Base-by-base conservation (phyloP, 2,329 filamentous ascomycete species). In the Paecilomyces fulvus region DNA sequence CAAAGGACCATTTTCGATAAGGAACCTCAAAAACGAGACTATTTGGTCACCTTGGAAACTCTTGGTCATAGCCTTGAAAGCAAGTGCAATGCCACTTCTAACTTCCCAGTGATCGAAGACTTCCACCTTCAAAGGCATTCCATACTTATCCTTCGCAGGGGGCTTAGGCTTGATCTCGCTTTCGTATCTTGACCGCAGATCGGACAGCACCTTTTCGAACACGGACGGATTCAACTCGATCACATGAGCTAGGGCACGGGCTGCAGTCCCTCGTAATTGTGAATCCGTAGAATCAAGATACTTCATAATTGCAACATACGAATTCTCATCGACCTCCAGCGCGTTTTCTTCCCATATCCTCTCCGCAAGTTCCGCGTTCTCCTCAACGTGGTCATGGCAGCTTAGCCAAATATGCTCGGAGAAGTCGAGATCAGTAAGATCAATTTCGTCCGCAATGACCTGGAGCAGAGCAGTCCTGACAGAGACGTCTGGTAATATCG, bases 291-390 rank as follows among this genome's bases (percentile, higher is more conserved):
- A 89, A 62, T 90, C 83, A 10, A 97, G 77, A 68, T 95, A 97
- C 0, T 86, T 84, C 52, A 95, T 75, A 67, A 92, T 86, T 63
- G 80, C 82, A 56, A 79, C 70, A 7, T 89, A 84, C 8, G 89
- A 82, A 6, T 87, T 79, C 20, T 83, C 76, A 1, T 83, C 81
- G 11, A 92, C 75, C 58, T 87, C 76, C 59, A 97, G 87, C 7
- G 84, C 87, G 68, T 92, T 95, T 67, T 96, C 94, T 66, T 95
- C 90, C 94, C 94, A 99, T 33, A 99, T 96, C 11, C 92, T 89
- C 53, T 80, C 82, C 6, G 89, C 92, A 54, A 95, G 79, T 50
- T 91, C 89, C 8, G 81, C 82, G 65, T 97, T 97, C 69, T 97
- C 92, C 49, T 88, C 84, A 20, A 90, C 84, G 64, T 95, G 90